Evolutionary conservation across 2,329 filamentous ascomycete genomes (phyloP), one percentile per base, ranked within the genome.

Genomic region (Endoconidiophora laricicola): DNA sequence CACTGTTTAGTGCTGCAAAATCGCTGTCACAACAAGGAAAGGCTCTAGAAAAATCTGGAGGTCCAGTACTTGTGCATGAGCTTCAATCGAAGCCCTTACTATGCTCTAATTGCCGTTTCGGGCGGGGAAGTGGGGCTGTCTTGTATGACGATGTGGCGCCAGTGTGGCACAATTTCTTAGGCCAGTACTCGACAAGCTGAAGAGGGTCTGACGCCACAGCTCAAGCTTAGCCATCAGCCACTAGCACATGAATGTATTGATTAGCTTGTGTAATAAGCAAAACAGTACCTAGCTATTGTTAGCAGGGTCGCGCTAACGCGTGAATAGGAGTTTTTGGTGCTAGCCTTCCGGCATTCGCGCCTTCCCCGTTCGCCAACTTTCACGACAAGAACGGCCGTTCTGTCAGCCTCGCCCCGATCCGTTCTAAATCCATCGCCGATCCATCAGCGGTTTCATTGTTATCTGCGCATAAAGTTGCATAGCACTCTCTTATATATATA

Each of bases 351-450:
- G 39, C 22, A 16, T 14, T 48, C n/a, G 43, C 10, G 36, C 46
- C 20, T 33, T 36, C 20, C 39, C 24, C 26, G 24, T 24, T 23
- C 45, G 37, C 16, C 38, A 49, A 29, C 23, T 41, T 43, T 50
- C 26, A 33, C 44, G 29, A 47, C 29, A 33, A 45, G 29, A 33
- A 33, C 29, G 29, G 29, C 29, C 47, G 39, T 41, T 45, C 44
- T 44, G 47, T 50, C 51, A 53, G 47, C 39, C 47, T 53, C 23
- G 51, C 46, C 49, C 44, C 37, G 39, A 42, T 37, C 22, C 40
- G 50, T 57, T 55, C 57, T 56, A 57, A 58, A 56, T 60, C 55
- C 58, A 72, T 72, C 69, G 69, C 69, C 55, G 62, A 65, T 53
- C 66, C 66, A 58, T 63, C 63, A 55, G 64, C 67, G 57, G 59